Percentiles rank a stretch among this genome's conserved stretches.
Evolutionary conservation across 495 filamentous ascomycete genomes (phyloP).

Genomic region (Entonaema liquescens): DNA sequence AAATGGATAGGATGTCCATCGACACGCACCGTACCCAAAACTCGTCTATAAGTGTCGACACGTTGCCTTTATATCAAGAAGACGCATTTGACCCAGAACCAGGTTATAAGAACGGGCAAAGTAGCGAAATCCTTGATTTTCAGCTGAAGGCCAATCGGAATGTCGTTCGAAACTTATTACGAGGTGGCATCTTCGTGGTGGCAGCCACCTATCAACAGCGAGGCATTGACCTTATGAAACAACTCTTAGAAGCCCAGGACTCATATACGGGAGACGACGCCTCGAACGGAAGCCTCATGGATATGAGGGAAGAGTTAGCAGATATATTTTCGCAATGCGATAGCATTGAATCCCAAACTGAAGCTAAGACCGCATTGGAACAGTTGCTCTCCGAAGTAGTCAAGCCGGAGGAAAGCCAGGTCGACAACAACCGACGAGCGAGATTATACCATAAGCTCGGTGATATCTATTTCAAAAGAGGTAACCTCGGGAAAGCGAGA

Average conservation of each 20-base stretch:
- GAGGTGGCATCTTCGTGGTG: slow-evolving; percentile 21
- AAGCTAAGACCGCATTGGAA: slow-evolving; percentile 29
- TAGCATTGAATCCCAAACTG: slow-evolving; percentile 18
- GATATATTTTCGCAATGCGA: slow-evolving; percentile 32
- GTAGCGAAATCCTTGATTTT: slow-evolving; percentile 19
- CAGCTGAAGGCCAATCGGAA: slow-evolving; percentile 32
- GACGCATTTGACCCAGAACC: slow-evolving; percentile 34
- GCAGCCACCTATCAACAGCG: slow-evolving; percentile 31
- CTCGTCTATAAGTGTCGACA: slow-evolving; percentile 24
- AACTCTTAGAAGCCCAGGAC: slow-evolving; percentile 6
- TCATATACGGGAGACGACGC: neutral
- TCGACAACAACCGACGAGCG: slow-evolving; percentile 29
- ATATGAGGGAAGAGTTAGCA: slow-evolving; percentile 41
- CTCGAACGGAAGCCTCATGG: slow-evolving; percentile 9
- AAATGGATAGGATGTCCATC: slow-evolving; percentile 7
- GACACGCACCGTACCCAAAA: slow-evolving; percentile 12
- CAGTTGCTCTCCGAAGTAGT: slow-evolving; percentile 24
- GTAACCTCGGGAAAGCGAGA: slow-evolving; percentile 19
- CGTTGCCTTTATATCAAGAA: slow-evolving; percentile 19
- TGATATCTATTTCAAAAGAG: slow-evolving; percentile 24
- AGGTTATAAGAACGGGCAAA: slow-evolving; percentile 9
- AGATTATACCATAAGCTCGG: slow-evolving; percentile 43
- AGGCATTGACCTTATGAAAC: slow-evolving; percentile 35
- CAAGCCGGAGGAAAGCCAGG: neutral
- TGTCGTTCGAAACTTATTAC: slow-evolving; percentile 17